Conservation (phyloP, 768 basidiomycete species). For the Collybia nuda region DNA sequence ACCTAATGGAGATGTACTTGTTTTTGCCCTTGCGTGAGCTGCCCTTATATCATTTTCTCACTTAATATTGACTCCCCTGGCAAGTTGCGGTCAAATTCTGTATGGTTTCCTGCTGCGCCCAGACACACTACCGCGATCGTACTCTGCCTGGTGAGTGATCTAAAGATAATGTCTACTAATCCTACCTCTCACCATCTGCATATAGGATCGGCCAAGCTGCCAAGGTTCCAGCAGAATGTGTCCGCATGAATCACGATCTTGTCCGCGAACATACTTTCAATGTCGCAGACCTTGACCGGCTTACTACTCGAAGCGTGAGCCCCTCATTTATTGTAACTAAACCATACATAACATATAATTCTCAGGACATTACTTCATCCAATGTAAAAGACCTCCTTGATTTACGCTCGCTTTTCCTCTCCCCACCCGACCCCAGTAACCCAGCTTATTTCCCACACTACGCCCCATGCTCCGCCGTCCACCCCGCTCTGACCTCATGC, state of each 20-base stretch:
- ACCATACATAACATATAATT: not conserved
- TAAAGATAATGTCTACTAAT: not conserved
- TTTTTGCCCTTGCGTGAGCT: constrained; percentile 74
- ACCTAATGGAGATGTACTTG: constrained; percentile 80
- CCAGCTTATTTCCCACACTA: constrained; percentile 48
- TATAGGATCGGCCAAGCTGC: constrained; percentile 71
- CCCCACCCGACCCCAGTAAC: constrained; percentile 20
- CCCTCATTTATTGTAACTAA: not conserved
- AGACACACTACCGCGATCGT: constrained; percentile 81
- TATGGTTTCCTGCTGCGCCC: constrained; percentile 77
- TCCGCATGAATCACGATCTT: constrained; percentile 61
- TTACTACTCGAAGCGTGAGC: constrained; percentile 50
- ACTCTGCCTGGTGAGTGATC: constrained; percentile 61
- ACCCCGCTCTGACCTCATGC: constrained; percentile 71
- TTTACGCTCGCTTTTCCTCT: constrained; percentile 38
- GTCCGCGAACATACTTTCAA: constrained; percentile 60
- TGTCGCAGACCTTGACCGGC: constrained; percentile 51
- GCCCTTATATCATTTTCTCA: not conserved
- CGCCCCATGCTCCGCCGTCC: constrained; percentile 70
- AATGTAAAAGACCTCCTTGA: constrained; percentile 51
- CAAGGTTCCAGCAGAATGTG: constrained; percentile 55
- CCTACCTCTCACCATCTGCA: not conserved
- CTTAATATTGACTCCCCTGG: constrained; percentile 1
- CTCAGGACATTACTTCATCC: constrained; percentile 51
- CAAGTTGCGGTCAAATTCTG: constrained; percentile 82